Evolutionary conservation across 2,329 filamentous ascomycete genomes (phyloP).

Genomic region (Ploettnerulaceae sp.): DNA sequence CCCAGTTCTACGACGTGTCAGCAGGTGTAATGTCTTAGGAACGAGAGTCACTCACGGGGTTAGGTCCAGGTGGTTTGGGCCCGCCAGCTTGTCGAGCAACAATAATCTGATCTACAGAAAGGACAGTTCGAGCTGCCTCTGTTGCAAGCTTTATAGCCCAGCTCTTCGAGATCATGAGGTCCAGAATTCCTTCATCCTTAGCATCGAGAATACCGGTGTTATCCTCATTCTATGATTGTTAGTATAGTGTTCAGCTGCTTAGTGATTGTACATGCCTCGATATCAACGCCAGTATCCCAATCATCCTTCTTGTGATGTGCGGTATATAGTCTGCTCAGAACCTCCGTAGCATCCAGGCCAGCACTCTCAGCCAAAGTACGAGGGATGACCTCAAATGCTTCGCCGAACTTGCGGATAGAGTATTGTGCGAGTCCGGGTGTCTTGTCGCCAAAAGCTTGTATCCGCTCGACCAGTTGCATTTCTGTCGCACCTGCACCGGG

Average conservation of each 20-base stretch:
- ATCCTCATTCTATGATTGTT: slow-evolving; percentile 58
- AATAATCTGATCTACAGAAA: slow-evolving; percentile 98
- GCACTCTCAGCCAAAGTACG: slow-evolving; percentile 92
- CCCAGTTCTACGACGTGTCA: slow-evolving; percentile 33
- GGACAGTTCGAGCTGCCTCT: slow-evolving; percentile 85
- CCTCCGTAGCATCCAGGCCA: slow-evolving; percentile 94
- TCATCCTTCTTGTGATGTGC: slow-evolving; percentile 84
- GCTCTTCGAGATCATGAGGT: slow-evolving; percentile 85
- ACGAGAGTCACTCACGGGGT: slow-evolving; percentile 48
- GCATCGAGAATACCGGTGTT: slow-evolving; percentile 79
- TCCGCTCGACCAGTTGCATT: slow-evolving; percentile 86
- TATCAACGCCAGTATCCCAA: slow-evolving; percentile 90
- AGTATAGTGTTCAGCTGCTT: slow-evolving; percentile 6
- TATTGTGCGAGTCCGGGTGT: slow-evolving; percentile 92
- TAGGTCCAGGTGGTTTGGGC: slow-evolving; percentile 92
- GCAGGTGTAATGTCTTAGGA: neutral
- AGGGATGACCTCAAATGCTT: slow-evolving; percentile 96
- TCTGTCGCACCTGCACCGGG: slow-evolving; percentile 93
- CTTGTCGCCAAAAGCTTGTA: slow-evolving; percentile 86
- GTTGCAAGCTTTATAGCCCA: slow-evolving; percentile 98
- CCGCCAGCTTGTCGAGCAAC: slow-evolving; percentile 95
- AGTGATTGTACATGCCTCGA: slow-evolving; percentile 55
- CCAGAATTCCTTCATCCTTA: slow-evolving; percentile 82
- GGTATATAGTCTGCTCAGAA: slow-evolving; percentile 86
- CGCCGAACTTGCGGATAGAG: slow-evolving; percentile 93